A percentile compares a stretch with the other conserved stretches of the same genome.
Evolutionary conservation across 208 protist species (phyloP).

Genomic region (Polymyxa betae): DNA sequence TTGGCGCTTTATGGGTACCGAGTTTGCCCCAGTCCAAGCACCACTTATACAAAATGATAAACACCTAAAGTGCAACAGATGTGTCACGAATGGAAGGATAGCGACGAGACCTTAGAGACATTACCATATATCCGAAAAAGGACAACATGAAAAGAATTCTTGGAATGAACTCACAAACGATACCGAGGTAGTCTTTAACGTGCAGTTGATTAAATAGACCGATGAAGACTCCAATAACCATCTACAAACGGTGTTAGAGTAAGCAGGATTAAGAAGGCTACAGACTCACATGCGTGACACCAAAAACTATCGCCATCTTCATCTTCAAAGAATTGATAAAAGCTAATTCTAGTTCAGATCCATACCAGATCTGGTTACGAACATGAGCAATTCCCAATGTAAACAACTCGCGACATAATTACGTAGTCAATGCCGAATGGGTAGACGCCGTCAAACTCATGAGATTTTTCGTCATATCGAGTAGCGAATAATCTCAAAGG

Average conservation of each 20-base stretch:
- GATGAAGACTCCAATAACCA: conserved; percentile 46
- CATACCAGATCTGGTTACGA: conserved; percentile 49
- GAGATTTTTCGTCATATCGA: conserved; percentile 19
- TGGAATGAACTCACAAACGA: conserved; percentile 59
- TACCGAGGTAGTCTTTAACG: conserved; percentile 40
- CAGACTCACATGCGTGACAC: conserved; percentile 56
- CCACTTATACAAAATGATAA: conserved; percentile 58
- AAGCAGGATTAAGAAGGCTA: not conserved
- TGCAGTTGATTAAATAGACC: conserved; percentile 50
- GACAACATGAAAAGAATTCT: conserved; percentile 54
- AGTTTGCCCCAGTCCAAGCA: conserved; percentile 49
- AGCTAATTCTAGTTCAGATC: conserved; percentile 83
- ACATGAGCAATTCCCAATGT: not conserved
- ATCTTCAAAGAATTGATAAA: conserved; percentile 98
- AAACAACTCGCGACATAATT: not conserved
- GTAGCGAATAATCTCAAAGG: conserved; percentile 20
- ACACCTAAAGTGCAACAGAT: conserved; percentile 52
- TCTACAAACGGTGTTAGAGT: conserved; percentile 1
- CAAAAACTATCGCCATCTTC: conserved; percentile 92
- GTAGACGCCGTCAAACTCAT: not conserved
- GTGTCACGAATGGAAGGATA: conserved; percentile 31
- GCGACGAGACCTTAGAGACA: conserved; percentile 45
- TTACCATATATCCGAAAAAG: conserved; percentile 59
- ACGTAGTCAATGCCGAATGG: conserved; percentile 33
- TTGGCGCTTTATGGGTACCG: conserved; percentile 26